A percentile compares a stretch with the other conserved stretches of the same genome.
Conservation (phyloP, 768 basidiomycete species). For the Strobilomyces echinocephalus region DNA sequence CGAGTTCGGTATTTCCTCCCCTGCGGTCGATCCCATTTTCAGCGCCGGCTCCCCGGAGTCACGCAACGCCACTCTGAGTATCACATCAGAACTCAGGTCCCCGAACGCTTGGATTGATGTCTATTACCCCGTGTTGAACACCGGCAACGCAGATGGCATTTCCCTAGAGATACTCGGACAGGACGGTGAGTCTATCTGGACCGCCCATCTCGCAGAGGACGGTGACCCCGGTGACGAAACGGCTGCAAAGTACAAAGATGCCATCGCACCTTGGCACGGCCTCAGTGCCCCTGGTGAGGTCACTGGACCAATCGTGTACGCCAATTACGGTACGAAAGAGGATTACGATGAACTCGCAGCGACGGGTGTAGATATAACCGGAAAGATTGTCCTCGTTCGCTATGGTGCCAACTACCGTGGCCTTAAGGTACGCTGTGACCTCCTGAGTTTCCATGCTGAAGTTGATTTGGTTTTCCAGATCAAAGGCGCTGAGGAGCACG, state of each 20-base stretch:
- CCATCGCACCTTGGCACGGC: constrained; percentile 84
- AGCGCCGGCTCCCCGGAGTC: constrained; percentile 66
- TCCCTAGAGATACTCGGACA: constrained; percentile 61
- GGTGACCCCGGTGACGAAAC: constrained; percentile 66
- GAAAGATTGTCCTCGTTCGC: constrained; percentile 72
- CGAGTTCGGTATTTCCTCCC: constrained; percentile 49
- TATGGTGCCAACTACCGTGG: constrained; percentile 81
- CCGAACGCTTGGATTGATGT: constrained; percentile 79
- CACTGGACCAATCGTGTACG: constrained; percentile 67
- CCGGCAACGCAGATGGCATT: constrained; percentile 52
- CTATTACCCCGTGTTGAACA: constrained; percentile 88
- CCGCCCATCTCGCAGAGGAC: constrained; percentile 70
- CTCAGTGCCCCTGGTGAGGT: constrained; percentile 74
- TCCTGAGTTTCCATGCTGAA: constrained; percentile 4
- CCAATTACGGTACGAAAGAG: constrained; percentile 71
- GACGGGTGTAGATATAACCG: constrained; percentile 66
- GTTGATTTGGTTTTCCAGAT: constrained; percentile 41
- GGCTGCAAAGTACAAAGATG: constrained; percentile 59
- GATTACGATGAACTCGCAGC: constrained; percentile 62
- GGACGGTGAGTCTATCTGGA: constrained; percentile 53
- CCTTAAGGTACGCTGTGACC: constrained; percentile 54
- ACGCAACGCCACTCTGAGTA: constrained; percentile 58
- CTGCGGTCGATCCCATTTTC: constrained; percentile 50
- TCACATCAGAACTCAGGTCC: constrained; percentile 41
- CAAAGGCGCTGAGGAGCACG: constrained; percentile 77